phyloP scores from a whole-genome alignment of 257 asterid species.

The Penstemon eatonii region DNA sequence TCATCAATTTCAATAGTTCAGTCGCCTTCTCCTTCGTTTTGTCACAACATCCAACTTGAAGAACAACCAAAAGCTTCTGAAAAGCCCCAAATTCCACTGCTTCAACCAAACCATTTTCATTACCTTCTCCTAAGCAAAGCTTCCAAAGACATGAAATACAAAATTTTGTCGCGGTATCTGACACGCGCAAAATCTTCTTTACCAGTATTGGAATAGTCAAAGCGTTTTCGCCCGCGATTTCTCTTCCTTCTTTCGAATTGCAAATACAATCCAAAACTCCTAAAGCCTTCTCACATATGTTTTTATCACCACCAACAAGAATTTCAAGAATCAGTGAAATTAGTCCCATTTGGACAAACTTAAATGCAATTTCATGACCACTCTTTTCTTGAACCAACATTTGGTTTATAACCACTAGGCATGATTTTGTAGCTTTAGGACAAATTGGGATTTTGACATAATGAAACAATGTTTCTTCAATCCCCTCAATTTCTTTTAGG shows the following conservation, averaged over 20 bases:
- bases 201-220: constrained; percentile 60
- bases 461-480: constrained; percentile 45
- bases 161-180: constrained; percentile 55
- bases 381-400: constrained; percentile 15
- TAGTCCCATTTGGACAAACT: constrained; percentile 51
- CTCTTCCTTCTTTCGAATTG: constrained; percentile 48
- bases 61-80: constrained; percentile 72
- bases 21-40: constrained; percentile 62
- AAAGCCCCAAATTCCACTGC: constrained; percentile 73
- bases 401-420: constrained; percentile 50
- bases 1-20: constrained; percentile 70
- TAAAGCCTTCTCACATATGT: constrained; percentile 53
- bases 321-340: constrained; percentile 56
- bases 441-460: constrained; percentile 56
- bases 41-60: constrained; percentile 73
- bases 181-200: constrained; percentile 71
- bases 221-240: constrained; percentile 40
- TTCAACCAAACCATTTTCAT: constrained; percentile 42
- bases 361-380: constrained; percentile 13
- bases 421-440: constrained; percentile 62
- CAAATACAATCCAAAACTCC: constrained; percentile 54
- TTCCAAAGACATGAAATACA: constrained; percentile 65
- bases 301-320: constrained; percentile 64
- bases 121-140: constrained; percentile 44
- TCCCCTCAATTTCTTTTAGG: constrained; percentile 40